Evolutionary conservation across 2,329 filamentous ascomycete genomes (phyloP).

Genomic region (Ascochyta rabiei): DNA sequence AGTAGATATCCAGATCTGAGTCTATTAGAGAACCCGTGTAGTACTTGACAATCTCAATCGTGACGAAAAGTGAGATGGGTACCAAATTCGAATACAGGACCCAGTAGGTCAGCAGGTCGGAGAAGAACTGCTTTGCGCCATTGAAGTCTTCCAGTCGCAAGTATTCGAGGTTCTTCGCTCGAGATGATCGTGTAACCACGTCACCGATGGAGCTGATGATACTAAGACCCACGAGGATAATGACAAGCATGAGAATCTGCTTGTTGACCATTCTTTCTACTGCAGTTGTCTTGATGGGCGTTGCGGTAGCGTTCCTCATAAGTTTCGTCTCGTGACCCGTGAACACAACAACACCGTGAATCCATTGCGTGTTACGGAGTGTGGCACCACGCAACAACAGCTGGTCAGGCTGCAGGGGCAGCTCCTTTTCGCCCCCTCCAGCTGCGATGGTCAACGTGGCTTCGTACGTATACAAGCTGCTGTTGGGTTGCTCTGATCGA

Average conservation of each 20-base stretch:
- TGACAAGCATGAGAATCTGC: slow-evolving; percentile 88
- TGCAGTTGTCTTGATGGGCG: slow-evolving; percentile 96
- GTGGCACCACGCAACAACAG: slow-evolving; percentile 91
- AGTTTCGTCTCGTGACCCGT: slow-evolving; percentile 98
- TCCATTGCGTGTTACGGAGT: slow-evolving; percentile 93
- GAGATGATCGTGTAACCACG: slow-evolving; percentile 73
- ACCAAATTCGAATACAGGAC: slow-evolving; percentile 96
- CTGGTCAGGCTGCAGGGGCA: slow-evolving; percentile 89
- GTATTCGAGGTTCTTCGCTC: slow-evolving; percentile 70
- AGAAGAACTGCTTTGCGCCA: slow-evolving; percentile 81
- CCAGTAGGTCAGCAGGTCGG: slow-evolving; percentile 98
- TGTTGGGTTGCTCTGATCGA: slow-evolving; percentile 96
- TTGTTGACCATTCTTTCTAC: slow-evolving; percentile 93
- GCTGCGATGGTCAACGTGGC: slow-evolving; percentile 90
- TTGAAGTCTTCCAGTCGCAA: slow-evolving; percentile 67
- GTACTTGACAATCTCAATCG: slow-evolving; percentile 96
- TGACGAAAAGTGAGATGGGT: slow-evolving; percentile 97
- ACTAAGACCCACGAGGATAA: slow-evolving; percentile 81
- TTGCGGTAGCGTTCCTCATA: slow-evolving; percentile 96
- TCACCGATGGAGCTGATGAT: slow-evolving; percentile 92
- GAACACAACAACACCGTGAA: slow-evolving; percentile 95
- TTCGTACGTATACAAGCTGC: slow-evolving; percentile 97
- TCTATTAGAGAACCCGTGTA: slow-evolving; percentile 98
- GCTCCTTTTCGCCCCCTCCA: slow-evolving; percentile 90
- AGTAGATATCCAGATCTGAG: slow-evolving; percentile 96